Evolutionary conservation across 495 filamentous ascomycete species (phyloP), one percentile per base, ranked within the genome.

Genomic region (Talaromyces liani): DNA sequence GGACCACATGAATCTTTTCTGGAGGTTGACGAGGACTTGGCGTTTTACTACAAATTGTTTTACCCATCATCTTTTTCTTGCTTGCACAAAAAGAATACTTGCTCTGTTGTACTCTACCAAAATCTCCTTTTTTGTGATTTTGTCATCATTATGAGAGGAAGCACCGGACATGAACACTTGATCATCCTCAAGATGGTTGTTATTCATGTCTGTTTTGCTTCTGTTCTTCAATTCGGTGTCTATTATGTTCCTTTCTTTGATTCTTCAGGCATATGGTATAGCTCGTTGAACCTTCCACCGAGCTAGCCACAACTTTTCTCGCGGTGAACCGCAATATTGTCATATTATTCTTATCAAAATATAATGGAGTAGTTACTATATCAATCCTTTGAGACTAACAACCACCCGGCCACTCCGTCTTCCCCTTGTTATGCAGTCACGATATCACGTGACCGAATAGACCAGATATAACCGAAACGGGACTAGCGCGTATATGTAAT

Each of bases 41-140:
- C 45, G 45, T 49, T 22, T 49, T 18, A 18, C 45, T 49, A 49
- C 45, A 49, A 49, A 49, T 49, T 56, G 27, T 56, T 56, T 29
- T 29, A 25, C 29, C 22, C 53, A 29, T 56, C 16, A 31, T 56
- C 22, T 56, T 56, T 27, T 56, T 29, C 22, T 14, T 56, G 53
- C 27, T 31, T 56, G 24, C 53, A 56, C 53, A 29, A 56, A 56
- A 49, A 49, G 18, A 49, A 49, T 49, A 18, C 53, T 55, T 29
- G 53, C 53, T 54, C 18, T 56, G 53, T n/a, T 56, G 53, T 56
- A 56, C 53, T 56, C 27, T 56, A 56, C 4, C 53, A 56, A 56
- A 56, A 56, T 25, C 53, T 56, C n/a, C 27, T 25, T 29, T 24
- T 7, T 56, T 56, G 22, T 29, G 27, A 41, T n/a, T 27, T 22